phyloP scores from a whole-genome alignment of 345 rosid genomes.

The Linum tenue region DNA sequence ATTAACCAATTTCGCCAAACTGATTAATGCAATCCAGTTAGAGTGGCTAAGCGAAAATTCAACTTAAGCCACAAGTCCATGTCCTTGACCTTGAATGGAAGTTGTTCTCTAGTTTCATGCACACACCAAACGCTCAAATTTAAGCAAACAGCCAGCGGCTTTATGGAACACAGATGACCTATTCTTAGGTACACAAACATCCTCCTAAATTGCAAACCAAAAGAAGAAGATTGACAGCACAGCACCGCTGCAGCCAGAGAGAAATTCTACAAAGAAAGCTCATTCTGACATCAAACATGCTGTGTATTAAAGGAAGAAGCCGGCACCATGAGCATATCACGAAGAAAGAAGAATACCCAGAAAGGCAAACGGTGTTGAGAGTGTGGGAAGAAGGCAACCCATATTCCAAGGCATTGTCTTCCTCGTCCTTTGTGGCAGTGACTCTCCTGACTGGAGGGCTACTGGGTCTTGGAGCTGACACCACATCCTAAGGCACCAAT shows the following conservation, averaged over 20 bases:
- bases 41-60: background rate
- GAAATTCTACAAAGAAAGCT: background rate
- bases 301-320: too few species aligned
- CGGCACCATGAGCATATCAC: background rate
- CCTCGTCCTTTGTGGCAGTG: slow-evolving; percentile 85
- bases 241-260: background rate
- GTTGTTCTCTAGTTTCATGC: too few species aligned
- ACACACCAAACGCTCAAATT: too few species aligned
- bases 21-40: background rate
- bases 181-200: too few species aligned
- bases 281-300: background rate
- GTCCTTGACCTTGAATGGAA: too few species aligned
- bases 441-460: slow-evolving; percentile 88
- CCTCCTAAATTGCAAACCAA: background rate
- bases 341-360: slow-evolving; percentile 54
- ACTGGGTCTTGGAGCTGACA: slow-evolving; percentile 91
- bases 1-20: background rate
- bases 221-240: background rate
- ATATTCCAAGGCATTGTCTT: slow-evolving; percentile 92
- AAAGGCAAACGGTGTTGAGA: slow-evolving; percentile 81
- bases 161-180: too few species aligned
- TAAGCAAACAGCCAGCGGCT: too few species aligned
- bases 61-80: background rate
- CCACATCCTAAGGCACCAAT: slow-evolving; percentile 48
- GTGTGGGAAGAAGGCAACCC: slow-evolving; percentile 99